Conservation (phyloP, 2,329 filamentous ascomycete genomes). For the Septoria petroselini region DNA sequence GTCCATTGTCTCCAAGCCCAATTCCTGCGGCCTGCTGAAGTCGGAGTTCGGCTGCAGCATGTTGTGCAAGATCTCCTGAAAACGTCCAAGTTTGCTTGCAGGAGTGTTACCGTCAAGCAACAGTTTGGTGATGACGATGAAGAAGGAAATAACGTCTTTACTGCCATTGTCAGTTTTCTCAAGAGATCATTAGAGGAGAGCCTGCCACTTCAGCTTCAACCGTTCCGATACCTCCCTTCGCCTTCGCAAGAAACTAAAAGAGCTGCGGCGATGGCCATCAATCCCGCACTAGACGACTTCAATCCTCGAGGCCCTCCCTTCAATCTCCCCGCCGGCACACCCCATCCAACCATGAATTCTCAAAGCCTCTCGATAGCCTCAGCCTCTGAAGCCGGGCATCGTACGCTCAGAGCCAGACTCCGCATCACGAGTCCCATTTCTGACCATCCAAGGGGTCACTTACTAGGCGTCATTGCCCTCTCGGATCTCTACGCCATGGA, state of each 20-base stretch:
- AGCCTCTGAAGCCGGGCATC: not conserved
- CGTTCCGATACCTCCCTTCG: not conserved
- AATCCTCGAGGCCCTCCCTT: not conserved
- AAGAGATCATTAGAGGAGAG: not conserved
- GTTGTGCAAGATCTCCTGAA: not conserved
- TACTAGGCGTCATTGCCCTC: not conserved
- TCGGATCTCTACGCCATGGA: constrained; percentile 7
- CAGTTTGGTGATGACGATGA: not conserved
- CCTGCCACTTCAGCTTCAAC: not conserved
- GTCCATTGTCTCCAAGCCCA: constrained; percentile 9
- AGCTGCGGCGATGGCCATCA: not conserved
- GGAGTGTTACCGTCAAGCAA: constrained; percentile 1
- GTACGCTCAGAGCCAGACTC: not conserved
- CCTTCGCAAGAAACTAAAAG: not conserved
- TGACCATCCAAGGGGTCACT: not conserved
- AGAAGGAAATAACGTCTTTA: not conserved
- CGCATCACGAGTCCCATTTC: constrained; percentile 1
- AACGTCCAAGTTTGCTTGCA: constrained; percentile 2
- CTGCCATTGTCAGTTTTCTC: not conserved
- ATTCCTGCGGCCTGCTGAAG: constrained; percentile 3
- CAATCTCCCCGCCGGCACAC: constrained; percentile 1
- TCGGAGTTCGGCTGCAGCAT: not conserved
- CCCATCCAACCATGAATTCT: not conserved
- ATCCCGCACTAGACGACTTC: not conserved
- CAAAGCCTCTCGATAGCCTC: not conserved